A percentile compares a stretch with the other conserved stretches of the same genome.
These are phyloP conservation scores for Lachancea meyersii DNA, from an alignment of 805 yeast species.

Conservation along the genomic window DNA sequence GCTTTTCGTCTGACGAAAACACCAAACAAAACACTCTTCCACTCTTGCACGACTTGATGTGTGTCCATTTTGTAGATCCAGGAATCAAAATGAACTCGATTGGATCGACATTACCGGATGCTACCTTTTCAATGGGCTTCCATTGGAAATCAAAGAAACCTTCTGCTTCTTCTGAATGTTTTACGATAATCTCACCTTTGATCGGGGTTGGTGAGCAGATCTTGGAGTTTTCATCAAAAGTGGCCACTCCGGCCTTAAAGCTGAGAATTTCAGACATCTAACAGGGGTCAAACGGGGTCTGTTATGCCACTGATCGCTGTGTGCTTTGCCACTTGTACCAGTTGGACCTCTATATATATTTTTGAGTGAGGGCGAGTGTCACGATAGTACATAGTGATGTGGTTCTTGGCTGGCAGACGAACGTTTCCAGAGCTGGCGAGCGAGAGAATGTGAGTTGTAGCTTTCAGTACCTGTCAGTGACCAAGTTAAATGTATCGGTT, in stretches of 20 bases:
- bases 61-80: slow-evolving; percentile 76
- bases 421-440: too few relatives aligned
- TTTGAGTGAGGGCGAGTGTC: too few relatives aligned
- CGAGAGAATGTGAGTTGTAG: too few relatives aligned
- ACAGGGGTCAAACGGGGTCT: too few relatives aligned
- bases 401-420: too few relatives aligned
- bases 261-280: slow-evolving; percentile 25
- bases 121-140: slow-evolving; percentile 27
- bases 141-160: slow-evolving; percentile 34
- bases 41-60: slow-evolving; percentile 58
- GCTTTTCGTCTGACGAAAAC: slow-evolving; percentile 58
- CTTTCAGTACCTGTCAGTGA: too few relatives aligned
- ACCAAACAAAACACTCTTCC: slow-evolving; percentile 72
- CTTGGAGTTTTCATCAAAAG: slow-evolving; percentile 48
- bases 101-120: slow-evolving; percentile 22
- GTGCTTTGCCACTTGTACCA: too few relatives aligned
- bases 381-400: too few relatives aligned
- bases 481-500: too few relatives aligned
- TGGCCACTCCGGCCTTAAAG: slow-evolving; percentile 61
- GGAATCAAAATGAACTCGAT: slow-evolving; percentile 61
- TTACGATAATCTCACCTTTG: slow-evolving; percentile 41
- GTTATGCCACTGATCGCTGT: too few relatives aligned
- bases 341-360: too few relatives aligned
- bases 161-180: slow-evolving; percentile 30
- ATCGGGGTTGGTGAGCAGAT: slow-evolving; percentile 52